Base-by-base conservation (phyloP, 495 filamentous ascomycete species). In the Venustampulla echinocandica region DNA sequence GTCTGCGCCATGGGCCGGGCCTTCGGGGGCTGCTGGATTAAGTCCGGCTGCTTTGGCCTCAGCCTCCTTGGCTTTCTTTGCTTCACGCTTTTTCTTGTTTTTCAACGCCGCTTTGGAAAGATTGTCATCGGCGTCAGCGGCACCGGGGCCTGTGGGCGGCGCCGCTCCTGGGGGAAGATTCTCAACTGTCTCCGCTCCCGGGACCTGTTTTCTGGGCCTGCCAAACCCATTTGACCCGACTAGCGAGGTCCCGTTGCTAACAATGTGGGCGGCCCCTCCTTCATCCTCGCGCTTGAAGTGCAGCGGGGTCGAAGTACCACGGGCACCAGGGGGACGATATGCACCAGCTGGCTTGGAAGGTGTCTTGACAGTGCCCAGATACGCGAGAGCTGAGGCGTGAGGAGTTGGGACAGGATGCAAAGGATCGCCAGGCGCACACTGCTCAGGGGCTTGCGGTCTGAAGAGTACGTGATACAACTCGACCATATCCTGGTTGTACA, bases 51-150 rank as follows among this genome's bases (percentile, higher is more conserved):
- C 63, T 52, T 77, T 80, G 17, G 72, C 72, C 10, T 74, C 84
- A 4, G 74, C 75, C 21, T 90, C 86, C 63, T 89, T 92, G 21
- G 79, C 78, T 65, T 96, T 97, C 74, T 93, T 95, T 44, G 88
- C 90, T 60, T 94, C 88, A 27, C 90, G 76, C 76, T 98, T 98
- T 77, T 96, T 97, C 80, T 96, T 96, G 70, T 97, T 98, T 71
- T 96, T 95, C 42, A 90, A 66, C 0, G 90, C 92, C 13, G 88
- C 75, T 65, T 90, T 95, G 50, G 85, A 90, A 33, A 93, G 64
- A 51, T 71, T 81, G 48, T 83, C 85, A 40, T 84, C 74, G 18
- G 74, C 77, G 23, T 82, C 79, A 30, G 68, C 81, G 23, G 80
- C 79, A 44, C 78, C 75, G 41, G 81, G 69, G 7, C 44, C 44